These are phyloP conservation scores for Wickerhamiella kazuoi DNA, from an alignment of 805 yeast species.

Conservation along the genomic window DNA sequence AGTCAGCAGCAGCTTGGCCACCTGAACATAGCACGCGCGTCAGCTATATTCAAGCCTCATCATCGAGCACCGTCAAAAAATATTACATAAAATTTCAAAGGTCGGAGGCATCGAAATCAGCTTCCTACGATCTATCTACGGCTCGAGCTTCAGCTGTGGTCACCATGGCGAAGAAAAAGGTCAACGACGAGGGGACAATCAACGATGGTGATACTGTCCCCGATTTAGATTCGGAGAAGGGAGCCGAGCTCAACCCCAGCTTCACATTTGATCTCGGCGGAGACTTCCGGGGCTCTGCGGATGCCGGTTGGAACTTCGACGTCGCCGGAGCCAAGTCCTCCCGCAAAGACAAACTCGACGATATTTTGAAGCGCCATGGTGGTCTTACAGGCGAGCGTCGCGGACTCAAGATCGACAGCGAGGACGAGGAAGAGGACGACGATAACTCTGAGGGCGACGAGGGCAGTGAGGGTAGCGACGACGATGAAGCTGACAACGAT, in stretches of 20 bases:
- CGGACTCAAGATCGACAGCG: slow-evolving; percentile 28
- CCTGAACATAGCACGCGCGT: too few relatives aligned
- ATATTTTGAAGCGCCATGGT: slow-evolving; percentile 74
- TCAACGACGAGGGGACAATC: slow-evolving; percentile 14
- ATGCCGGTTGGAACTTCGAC: slow-evolving; percentile 73
- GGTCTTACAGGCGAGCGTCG: slow-evolving; percentile 47
- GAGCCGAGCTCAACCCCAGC: slow-evolving; percentile 41
- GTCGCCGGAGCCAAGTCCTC: slow-evolving; percentile 27
- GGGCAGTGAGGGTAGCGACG: slow-evolving; percentile 27
- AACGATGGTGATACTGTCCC: slow-evolving; percentile 13
- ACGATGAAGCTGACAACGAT: slow-evolving; percentile 30
- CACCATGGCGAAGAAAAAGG: not conserved
- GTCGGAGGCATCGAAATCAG: too few relatives aligned
- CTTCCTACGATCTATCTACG: too few relatives aligned
- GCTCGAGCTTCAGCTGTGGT: too few relatives aligned
- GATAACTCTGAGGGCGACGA: slow-evolving; percentile 31
- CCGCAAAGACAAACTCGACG: slow-evolving; percentile 65
- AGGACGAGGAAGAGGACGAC: slow-evolving; percentile 19
- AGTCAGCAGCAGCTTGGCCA: too few relatives aligned
- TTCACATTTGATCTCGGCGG: slow-evolving; percentile 56
- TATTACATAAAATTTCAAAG: not conserved
- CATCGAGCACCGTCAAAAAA: too few relatives aligned
- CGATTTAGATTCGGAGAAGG: slow-evolving; percentile 26
- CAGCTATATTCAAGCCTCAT: too few relatives aligned
- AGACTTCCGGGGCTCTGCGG: slow-evolving; percentile 22